These are phyloP conservation scores for Russula earlei DNA, from an alignment of 768 basidiomycete species.

Conservation along the genomic window DNA sequence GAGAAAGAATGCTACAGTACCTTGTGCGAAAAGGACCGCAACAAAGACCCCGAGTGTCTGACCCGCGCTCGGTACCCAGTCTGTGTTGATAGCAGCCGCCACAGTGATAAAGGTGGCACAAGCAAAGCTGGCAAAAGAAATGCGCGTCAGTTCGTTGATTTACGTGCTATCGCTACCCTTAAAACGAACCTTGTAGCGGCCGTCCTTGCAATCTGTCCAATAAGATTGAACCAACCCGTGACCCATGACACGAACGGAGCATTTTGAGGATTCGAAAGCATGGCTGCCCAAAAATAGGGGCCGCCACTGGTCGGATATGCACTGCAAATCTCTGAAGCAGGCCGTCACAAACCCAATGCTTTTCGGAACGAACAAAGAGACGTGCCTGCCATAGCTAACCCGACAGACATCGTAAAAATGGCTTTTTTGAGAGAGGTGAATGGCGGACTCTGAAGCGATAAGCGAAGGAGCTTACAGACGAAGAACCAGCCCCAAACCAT, in stretches of 20 bases:
- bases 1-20: conserved; percentile 20
- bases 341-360: neutral
- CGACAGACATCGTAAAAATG: conserved; percentile 61
- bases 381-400: conserved; percentile 65
- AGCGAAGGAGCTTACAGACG: conserved; percentile 36
- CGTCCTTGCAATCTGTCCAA: conserved; percentile 70
- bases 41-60: conserved; percentile 63
- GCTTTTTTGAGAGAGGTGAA: conserved; percentile 31
- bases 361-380: neutral
- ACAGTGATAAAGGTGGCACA: conserved; percentile 64
- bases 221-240: conserved; percentile 66
- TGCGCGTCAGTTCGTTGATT: too few species aligned
- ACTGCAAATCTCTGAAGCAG: conserved; percentile 35
- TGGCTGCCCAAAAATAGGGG: conserved; percentile 74
- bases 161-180: neutral
- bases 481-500: conserved; percentile 73
- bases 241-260: conserved; percentile 67
- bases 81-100: conserved; percentile 45
- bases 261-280: conserved; percentile 47
- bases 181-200: conserved; percentile 53
- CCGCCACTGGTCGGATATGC: conserved; percentile 67
- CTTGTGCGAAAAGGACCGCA: conserved; percentile 57
- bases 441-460: neutral
- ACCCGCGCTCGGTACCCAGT: conserved; percentile 47
- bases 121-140: conserved; percentile 39